Evolutionary conservation across 2,329 filamentous ascomycete species (phyloP).

Genomic region (Xylariomycetidae sp.): DNA sequence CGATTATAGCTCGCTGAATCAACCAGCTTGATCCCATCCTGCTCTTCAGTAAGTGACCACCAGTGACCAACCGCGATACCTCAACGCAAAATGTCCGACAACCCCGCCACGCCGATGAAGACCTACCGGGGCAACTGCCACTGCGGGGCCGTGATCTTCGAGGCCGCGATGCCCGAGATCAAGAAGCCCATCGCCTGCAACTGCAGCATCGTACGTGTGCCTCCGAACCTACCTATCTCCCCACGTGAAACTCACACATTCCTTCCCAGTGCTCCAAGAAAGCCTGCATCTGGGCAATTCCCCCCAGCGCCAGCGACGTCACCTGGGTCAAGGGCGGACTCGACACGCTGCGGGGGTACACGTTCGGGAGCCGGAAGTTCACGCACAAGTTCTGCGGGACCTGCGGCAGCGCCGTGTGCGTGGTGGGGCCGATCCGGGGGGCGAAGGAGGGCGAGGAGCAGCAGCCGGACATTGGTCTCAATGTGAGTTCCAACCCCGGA

Average conservation of each 20-base stretch:
- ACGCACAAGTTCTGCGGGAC: conserved; percentile 46
- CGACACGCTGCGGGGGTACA: conserved; percentile 1
- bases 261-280: conserved; percentile 2
- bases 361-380: conserved; percentile 25
- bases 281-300: background rate
- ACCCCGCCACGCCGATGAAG: conserved; percentile 14
- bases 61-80: too few relatives aligned
- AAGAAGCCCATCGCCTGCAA: conserved; percentile 51
- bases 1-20: too few relatives aligned
- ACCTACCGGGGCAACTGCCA: conserved; percentile 52
- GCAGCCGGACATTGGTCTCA: conserved; percentile 31
- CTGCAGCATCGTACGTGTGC: too few relatives aligned
- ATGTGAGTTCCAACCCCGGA: conserved; percentile 32
- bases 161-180: conserved; percentile 47
- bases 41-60: too few relatives aligned
- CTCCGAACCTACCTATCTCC: too few relatives aligned
- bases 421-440: conserved; percentile 12
- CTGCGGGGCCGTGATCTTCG: conserved; percentile 47
- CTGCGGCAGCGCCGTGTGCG: conserved; percentile 41
- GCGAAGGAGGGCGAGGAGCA: conserved; percentile 21
- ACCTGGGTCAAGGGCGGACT: background rate
- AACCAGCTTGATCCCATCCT: too few relatives aligned
- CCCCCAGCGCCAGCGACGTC: background rate
- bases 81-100: conserved; percentile 14
- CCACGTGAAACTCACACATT: too few relatives aligned